Evolutionary conservation across 2,329 filamentous ascomycete species (phyloP), one percentile per base, ranked within the genome.

Genomic region (Fusarium equiseti): DNA sequence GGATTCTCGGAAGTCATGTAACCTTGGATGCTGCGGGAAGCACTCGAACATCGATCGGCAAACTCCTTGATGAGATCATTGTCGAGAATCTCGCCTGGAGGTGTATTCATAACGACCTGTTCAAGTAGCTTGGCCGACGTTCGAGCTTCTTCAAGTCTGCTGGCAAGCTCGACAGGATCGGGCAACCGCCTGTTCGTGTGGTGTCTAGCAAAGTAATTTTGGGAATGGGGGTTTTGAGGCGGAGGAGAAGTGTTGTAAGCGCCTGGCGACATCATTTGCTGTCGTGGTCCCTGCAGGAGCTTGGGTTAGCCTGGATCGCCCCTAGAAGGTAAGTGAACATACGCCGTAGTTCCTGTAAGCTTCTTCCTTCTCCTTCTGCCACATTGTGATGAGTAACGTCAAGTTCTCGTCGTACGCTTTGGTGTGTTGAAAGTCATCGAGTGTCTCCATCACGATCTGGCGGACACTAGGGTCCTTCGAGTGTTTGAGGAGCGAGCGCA

Each of bases 51-150:
- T 26, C 96, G 91, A 73, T 96, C 91, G 50, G 91, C 89, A 78
- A 99, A 98, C 82, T 99, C 96, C 77, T 91, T 92, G 78, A 98
- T 90, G 55, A 99, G 86, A n/a, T 98, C 95, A 76, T 97, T 95
- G 57, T 85, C 81, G 22, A 94, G 85, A 26, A 98, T 84, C 77
- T 97, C 94, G 16, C 86, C 82, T 0, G 91, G 86, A 0, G 94
- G 89, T 1, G 95, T 97, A 61, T 92, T 95, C 80, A 95, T 92
- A 20, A 97, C 90, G 9, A 98, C 91, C 80, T 99, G 95, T 55
- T 93, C 88, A n/a, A 99, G 88, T 8, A 99, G 89, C 79, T 95
- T 95, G 9, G 95, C 95, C 5, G 94, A 97, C 4, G 94, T 97
- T 68, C 89, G 89, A 11, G 95, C 95, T 83, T 99, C 96, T 79